A percentile compares a stretch with the other conserved stretches of the same genome.
Evolutionary conservation across 208 protist species (phyloP).

Genomic region (Crithidia sp.): DNA sequence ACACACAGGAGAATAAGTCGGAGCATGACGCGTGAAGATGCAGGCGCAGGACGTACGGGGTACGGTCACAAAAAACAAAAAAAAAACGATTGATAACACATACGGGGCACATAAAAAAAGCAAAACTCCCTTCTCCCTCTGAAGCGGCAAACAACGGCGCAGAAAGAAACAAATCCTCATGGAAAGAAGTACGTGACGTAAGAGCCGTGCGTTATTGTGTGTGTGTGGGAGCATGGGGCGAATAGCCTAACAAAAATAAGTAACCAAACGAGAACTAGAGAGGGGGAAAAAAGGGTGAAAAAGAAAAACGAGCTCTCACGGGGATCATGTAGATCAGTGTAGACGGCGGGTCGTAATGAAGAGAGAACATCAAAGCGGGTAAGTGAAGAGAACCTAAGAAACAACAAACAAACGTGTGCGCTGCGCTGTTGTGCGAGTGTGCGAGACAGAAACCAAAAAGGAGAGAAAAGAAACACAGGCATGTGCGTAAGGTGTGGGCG

Average conservation of each 20-base stretch:
- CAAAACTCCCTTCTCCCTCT: no score
- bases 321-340: no score
- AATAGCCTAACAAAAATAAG: conserved; percentile 3
- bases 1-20: background rate
- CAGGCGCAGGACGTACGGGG: no score
- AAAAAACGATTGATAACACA: background rate
- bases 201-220: no score
- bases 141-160: no score
- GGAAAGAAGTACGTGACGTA: no score
- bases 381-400: background rate
- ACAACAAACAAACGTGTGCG: no score
- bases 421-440: no score
- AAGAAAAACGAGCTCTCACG: background rate
- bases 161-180: background rate
- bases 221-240: no score
- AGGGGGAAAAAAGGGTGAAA: conserved; percentile 6
- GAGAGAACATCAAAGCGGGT: background rate
- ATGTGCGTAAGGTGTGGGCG: background rate
- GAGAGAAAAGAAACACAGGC: conserved; percentile 3
- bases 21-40: no score
- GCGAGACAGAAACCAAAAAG: conserved; percentile 1
- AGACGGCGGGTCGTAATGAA: background rate
- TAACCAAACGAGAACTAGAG: background rate
- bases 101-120: background rate
- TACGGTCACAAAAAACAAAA: background rate